Percentiles rank a stretch among this genome's conserved stretches.
phyloP scores from a whole-genome alignment of 2,329 filamentous ascomycete genomes.

The Lomentospora prolificans region DNA sequence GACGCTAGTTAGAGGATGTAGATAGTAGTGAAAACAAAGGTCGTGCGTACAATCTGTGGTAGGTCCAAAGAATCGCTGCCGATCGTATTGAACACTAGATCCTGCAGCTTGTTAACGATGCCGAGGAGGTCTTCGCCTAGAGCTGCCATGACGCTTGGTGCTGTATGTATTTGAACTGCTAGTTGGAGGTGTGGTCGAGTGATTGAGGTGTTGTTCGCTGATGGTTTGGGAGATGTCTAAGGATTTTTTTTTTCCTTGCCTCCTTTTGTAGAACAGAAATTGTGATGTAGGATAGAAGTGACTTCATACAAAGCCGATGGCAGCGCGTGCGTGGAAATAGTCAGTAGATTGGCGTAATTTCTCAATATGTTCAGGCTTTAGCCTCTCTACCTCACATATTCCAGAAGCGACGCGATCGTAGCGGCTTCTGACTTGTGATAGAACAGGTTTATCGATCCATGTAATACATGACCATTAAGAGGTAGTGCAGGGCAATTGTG shows the following conservation, averaged over 20 bases:
- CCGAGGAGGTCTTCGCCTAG: slow-evolving; percentile 91
- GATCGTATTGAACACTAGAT: slow-evolving; percentile 98
- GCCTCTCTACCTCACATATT: too few relatives aligned
- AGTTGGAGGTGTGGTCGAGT: too few relatives aligned
- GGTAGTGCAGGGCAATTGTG: neutral
- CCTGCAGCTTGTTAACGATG: slow-evolving; percentile 97
- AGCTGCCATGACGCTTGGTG: slow-evolving; percentile 61
- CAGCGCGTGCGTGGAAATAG: too few relatives aligned
- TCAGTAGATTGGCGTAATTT: too few relatives aligned
- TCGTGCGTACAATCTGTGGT: slow-evolving; percentile 79
- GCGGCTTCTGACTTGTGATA: neutral
- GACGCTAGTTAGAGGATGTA: slow-evolving; percentile 11
- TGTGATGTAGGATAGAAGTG: too few relatives aligned
- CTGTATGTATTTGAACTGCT: too few relatives aligned
- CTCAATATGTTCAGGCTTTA: too few relatives aligned
- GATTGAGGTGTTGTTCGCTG: too few relatives aligned
- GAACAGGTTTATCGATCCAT: neutral
- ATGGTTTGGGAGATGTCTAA: too few relatives aligned
- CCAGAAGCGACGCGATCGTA: neutral
- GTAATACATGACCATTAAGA: neutral
- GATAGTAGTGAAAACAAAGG: neutral
- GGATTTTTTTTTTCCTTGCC: too few relatives aligned
- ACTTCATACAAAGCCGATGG: too few relatives aligned
- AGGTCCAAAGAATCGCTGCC: slow-evolving; percentile 96
- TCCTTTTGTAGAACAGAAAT: too few relatives aligned